Evolutionary conservation across 2,329 filamentous ascomycete species (phyloP).

Genomic region (Claviceps digitariae): DNA sequence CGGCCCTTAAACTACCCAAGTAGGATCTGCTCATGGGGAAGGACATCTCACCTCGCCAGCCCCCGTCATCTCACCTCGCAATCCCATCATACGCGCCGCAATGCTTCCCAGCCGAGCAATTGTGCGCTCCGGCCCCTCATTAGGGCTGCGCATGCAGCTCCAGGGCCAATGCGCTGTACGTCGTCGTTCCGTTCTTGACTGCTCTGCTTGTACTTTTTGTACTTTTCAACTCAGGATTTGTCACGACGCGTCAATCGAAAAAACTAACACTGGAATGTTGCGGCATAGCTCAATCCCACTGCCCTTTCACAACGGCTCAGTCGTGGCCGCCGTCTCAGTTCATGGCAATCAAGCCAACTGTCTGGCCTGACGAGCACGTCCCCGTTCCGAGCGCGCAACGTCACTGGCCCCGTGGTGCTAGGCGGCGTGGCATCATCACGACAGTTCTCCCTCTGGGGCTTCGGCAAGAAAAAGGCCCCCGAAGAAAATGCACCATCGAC

Average conservation of each 20-base stretch:
- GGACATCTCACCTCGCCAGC: background rate
- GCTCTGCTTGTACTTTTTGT: background rate
- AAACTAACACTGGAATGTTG: background rate
- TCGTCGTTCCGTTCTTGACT: background rate
- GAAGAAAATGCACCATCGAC: conserved; percentile 3
- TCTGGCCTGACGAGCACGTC: conserved; percentile 10
- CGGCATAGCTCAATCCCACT: conserved; percentile 12
- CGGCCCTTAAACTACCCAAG: background rate
- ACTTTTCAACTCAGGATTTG: background rate
- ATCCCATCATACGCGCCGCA: conserved; percentile 2
- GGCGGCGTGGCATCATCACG: conserved; percentile 19
- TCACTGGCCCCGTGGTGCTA: conserved; percentile 16
- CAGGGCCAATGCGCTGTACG: conserved; percentile 16
- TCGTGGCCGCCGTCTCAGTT: conserved; percentile 22
- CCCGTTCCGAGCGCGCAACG: conserved; percentile 11
- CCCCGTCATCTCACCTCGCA: background rate
- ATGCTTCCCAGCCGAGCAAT: conserved; percentile 34
- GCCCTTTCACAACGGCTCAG: conserved; percentile 17
- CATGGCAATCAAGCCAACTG: conserved; percentile 11
- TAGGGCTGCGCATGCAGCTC: conserved; percentile 17
- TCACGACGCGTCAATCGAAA: too few species aligned
- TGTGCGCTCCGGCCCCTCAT: conserved; percentile 24
- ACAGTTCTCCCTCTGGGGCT: conserved; percentile 22
- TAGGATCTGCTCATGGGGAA: background rate
- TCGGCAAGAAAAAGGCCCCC: conserved; percentile 15